phyloP scores from a whole-genome alignment of 2,329 filamentous ascomycete genomes.

The Fusarium proliferatum region DNA sequence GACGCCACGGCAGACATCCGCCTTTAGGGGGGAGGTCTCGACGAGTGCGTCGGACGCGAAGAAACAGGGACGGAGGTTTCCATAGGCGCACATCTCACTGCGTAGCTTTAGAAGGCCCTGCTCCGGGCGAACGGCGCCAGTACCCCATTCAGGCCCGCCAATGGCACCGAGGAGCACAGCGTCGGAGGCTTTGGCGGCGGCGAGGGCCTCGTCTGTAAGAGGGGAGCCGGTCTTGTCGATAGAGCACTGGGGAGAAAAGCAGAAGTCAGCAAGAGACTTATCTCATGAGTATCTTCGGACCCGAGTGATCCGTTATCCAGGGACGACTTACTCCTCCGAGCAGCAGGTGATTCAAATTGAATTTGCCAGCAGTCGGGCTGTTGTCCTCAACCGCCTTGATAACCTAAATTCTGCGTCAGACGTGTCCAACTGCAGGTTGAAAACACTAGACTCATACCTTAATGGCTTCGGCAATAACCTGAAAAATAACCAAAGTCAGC shows the following conservation, averaged over 20 bases:
- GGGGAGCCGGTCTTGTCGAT: conserved; percentile 86
- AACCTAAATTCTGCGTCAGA: conserved; percentile 63
- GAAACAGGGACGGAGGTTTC: conserved; percentile 95
- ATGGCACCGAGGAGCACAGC: conserved; percentile 94
- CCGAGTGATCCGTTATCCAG: conserved; percentile 1
- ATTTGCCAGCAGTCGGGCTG: conserved; percentile 76
- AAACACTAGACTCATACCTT: conserved; percentile 68
- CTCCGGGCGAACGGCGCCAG: conserved; percentile 87
- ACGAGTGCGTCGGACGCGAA: conserved; percentile 91
- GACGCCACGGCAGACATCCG: conserved; percentile 83
- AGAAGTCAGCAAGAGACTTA: background rate
- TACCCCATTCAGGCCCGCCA: conserved; percentile 97
- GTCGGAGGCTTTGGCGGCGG: conserved; percentile 85
- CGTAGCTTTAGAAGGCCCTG: conserved; percentile 91
- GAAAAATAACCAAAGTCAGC: conserved; percentile 28
- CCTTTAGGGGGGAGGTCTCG: conserved; percentile 87
- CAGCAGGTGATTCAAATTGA: conserved; percentile 90
- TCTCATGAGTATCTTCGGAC: background rate
- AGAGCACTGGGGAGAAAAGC: conserved; percentile 71
- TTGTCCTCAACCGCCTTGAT: conserved; percentile 81
- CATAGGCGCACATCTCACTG: conserved; percentile 94
- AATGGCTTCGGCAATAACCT: conserved; percentile 84
- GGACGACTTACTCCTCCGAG: conserved; percentile 81
- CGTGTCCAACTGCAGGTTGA: background rate
- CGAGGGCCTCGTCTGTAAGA: conserved; percentile 84